phyloP scores from a whole-genome alignment of 2,329 filamentous ascomycete species.

The Daldinia eschscholtzii region DNA sequence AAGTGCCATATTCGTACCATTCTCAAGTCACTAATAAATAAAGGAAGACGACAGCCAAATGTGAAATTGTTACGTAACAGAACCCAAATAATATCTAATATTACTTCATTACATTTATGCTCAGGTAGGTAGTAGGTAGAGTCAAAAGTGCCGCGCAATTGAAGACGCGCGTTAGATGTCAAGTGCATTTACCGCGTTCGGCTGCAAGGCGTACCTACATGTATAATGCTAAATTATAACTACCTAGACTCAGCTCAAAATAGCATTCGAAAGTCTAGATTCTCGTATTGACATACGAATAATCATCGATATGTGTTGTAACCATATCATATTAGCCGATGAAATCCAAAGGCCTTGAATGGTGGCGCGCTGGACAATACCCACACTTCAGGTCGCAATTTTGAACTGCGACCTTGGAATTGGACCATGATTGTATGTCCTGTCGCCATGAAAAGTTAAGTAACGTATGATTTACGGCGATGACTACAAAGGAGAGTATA shows the following conservation, averaged over 20 bases:
- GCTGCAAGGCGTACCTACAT: not conserved
- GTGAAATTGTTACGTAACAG: too few species aligned
- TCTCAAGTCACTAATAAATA: too few species aligned
- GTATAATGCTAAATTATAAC: not conserved
- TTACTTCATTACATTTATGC: too few species aligned
- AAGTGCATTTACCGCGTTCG: not conserved
- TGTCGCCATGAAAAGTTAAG: not conserved
- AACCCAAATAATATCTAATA: too few species aligned
- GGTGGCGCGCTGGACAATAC: not conserved
- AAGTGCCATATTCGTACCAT: too few species aligned
- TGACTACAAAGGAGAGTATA: not conserved
- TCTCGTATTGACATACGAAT: conserved; percentile 21
- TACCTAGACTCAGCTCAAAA: not conserved
- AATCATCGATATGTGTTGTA: not conserved
- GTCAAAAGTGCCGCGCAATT: not conserved
- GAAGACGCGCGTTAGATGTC: not conserved
- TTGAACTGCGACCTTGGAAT: conserved; percentile 3
- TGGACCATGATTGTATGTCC: not conserved
- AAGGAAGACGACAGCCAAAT: too few species aligned
- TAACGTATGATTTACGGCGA: conserved; percentile 12
- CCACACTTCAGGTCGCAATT: conserved; percentile 3
- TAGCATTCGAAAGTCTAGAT: not conserved
- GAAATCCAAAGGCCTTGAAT: not conserved
- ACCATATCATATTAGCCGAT: conserved; percentile 25
- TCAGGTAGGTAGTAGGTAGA: not conserved